Evolutionary conservation across 2,329 filamentous ascomycete species (phyloP).

Genomic region (Epicoccum sorghinum): DNA sequence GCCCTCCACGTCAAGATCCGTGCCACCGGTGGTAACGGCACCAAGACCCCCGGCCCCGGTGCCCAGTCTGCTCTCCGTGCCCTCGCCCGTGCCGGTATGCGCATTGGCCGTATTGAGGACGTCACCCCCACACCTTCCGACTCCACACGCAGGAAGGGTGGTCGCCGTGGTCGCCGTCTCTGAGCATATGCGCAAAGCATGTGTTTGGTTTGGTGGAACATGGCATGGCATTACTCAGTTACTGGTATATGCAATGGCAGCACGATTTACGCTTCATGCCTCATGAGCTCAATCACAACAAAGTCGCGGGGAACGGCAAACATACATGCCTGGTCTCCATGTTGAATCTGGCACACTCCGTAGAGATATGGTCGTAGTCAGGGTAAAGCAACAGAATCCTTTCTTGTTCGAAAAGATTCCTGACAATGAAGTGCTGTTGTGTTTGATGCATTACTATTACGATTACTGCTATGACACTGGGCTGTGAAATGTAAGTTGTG

Average conservation of each 20-base stretch:
- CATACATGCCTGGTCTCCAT: slow-evolving; percentile 45
- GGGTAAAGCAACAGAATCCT: slow-evolving; percentile 47
- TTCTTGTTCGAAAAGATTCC: slow-evolving; percentile 44
- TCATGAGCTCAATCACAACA: slow-evolving; percentile 44
- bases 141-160: slow-evolving; percentile 99
- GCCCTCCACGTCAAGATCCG: slow-evolving; percentile 99
- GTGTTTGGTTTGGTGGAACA: slow-evolving; percentile 46
- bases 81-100: slow-evolving; percentile 98
- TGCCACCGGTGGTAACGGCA: slow-evolving; percentile 99
- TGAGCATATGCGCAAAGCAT: slow-evolving; percentile 63
- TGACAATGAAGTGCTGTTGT: slow-evolving; percentile 41
- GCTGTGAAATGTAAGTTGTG: slow-evolving; percentile 30
- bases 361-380: slow-evolving; percentile 34
- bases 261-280: slow-evolving; percentile 42
- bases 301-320: slow-evolving; percentile 49
- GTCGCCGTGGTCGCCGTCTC: slow-evolving; percentile 99
- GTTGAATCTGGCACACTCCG: slow-evolving; percentile 44
- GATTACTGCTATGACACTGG: slow-evolving; percentile 15
- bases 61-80: slow-evolving; percentile 99
- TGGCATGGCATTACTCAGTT: slow-evolving; percentile 36
- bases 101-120: slow-evolving; percentile 99
- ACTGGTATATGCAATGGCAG: slow-evolving; percentile 25
- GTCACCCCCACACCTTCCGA: slow-evolving; percentile 99
- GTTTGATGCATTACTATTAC: slow-evolving; percentile 38
- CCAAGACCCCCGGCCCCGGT: slow-evolving; percentile 99